These are phyloP conservation scores for Zanthoxylum bungeanum DNA, from an alignment of 345 rosid species.

Conservation along the genomic window DNA sequence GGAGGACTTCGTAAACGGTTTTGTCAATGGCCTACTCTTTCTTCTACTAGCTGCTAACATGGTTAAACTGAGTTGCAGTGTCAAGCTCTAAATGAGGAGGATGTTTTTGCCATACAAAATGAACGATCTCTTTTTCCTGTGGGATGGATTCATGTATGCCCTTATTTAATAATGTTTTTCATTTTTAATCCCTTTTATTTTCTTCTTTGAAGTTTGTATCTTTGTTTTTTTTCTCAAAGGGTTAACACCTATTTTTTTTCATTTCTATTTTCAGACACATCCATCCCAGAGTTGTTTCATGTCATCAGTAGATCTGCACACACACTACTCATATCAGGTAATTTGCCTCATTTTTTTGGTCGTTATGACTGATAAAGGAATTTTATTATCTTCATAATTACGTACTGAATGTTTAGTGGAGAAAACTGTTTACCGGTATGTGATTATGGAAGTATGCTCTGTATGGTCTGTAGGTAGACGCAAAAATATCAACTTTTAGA, in stretches of 20 bases:
- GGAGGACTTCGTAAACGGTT: slow-evolving; percentile 8
- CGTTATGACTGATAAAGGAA: not conserved
- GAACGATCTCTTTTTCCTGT: slow-evolving; percentile 70
- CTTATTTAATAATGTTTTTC: not conserved
- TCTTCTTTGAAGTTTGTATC: not conserved
- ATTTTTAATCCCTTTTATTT: not conserved
- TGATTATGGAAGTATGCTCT: not conserved
- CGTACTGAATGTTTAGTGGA: not conserved
- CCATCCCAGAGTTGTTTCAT: slow-evolving; percentile 94
- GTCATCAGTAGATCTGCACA: slow-evolving; percentile 91
- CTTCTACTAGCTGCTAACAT: slow-evolving; percentile 10
- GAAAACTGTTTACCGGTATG: not conserved
- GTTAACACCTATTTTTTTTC: not conserved
- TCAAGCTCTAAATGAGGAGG: slow-evolving; percentile 79
- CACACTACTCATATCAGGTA: slow-evolving; percentile 87
- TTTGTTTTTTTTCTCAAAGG: not conserved
- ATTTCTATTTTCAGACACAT: slow-evolving; percentile 64
- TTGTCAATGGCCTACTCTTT: not conserved
- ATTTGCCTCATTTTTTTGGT: not conserved
- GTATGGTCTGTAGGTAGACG: not conserved
- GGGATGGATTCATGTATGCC: slow-evolving; percentile 88
- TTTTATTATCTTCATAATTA: not conserved
- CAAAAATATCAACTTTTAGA: not conserved
- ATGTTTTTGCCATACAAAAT: slow-evolving; percentile 73
- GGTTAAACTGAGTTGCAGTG: slow-evolving; percentile 41